Conservation (phyloP, 768 basidiomycete genomes). For the Mycena epipterygia region DNA sequence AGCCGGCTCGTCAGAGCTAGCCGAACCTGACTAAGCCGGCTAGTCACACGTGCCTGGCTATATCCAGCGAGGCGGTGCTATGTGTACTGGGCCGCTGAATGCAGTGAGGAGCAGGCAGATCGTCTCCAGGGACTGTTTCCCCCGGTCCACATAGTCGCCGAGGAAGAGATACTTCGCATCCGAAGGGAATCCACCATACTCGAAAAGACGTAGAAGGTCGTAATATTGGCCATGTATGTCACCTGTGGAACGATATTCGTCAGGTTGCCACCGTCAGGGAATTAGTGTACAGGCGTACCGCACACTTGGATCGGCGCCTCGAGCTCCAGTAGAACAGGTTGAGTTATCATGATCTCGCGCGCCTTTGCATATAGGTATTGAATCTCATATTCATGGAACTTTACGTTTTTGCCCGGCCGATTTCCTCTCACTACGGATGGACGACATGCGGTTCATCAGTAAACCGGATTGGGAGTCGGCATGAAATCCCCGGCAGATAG, state of each 20-base stretch:
- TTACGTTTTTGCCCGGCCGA: slow-evolving; percentile 97
- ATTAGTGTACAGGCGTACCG: slow-evolving; percentile 67
- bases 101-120: slow-evolving; percentile 97
- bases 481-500: too few relatives aligned
- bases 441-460: slow-evolving; percentile 29
- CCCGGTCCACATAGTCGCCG: slow-evolving; percentile 99
- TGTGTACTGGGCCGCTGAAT: too few relatives aligned
- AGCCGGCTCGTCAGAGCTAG: too few relatives aligned
- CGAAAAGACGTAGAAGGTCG: slow-evolving; percentile 96
- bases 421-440: slow-evolving; percentile 88
- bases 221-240: slow-evolving; percentile 99
- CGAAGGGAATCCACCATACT: slow-evolving; percentile 99
- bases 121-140: slow-evolving; percentile 99
- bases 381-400: slow-evolving; percentile 98
- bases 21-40: too few relatives aligned
- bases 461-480: too few relatives aligned
- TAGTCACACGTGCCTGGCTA: too few relatives aligned
- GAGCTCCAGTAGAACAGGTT: slow-evolving; percentile 96
- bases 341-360: slow-evolving; percentile 98
- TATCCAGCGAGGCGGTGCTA: too few relatives aligned
- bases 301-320: slow-evolving; percentile 99
- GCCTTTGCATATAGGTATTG: slow-evolving; percentile 98
- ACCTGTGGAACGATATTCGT: slow-evolving; percentile 60
- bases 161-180: slow-evolving; percentile 99
- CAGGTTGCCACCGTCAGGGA: neutral